Evolutionary conservation across 768 basidiomycete genomes (phyloP).

Genomic region (Boletus vinaceobasis): DNA sequence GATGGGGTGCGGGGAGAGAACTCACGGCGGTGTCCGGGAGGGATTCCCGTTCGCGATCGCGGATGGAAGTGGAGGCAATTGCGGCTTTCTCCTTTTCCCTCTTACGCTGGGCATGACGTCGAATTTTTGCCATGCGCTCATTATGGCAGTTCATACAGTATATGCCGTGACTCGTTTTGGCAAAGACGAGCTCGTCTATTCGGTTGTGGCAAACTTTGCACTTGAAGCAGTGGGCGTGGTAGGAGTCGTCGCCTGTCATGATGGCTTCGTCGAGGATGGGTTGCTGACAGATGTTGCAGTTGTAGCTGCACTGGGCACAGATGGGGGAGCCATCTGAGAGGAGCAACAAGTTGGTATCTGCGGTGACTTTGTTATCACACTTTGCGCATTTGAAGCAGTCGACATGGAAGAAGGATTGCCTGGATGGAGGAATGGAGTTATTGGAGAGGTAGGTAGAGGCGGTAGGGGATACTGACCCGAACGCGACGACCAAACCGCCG

Average conservation of each 20-base stretch:
- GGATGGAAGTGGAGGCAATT: slow-evolving; percentile 22
- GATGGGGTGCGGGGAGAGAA: neutral
- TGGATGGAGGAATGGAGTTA: slow-evolving; percentile 30
- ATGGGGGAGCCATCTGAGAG: slow-evolving; percentile 98
- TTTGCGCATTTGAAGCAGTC: slow-evolving; percentile 98
- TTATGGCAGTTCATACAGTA: slow-evolving; percentile 99
- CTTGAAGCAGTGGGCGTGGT: slow-evolving; percentile 98
- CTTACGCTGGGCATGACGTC: slow-evolving; percentile 88
- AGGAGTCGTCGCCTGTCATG: slow-evolving; percentile 98
- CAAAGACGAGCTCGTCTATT: slow-evolving; percentile 97
- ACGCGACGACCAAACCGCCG: slow-evolving; percentile 89
- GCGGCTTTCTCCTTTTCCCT: slow-evolving; percentile 57
- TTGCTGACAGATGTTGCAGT: slow-evolving; percentile 90
- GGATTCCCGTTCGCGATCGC: slow-evolving; percentile 24
- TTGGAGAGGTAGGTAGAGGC: neutral
- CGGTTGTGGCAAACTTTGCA: slow-evolving; percentile 92
- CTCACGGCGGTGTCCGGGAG: slow-evolving; percentile 44
- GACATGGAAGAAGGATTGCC: slow-evolving; percentile 92
- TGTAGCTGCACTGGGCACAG: slow-evolving; percentile 89
- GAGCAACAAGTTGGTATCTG: slow-evolving; percentile 95
- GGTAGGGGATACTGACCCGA: slow-evolving; percentile 67
- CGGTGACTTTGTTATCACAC: slow-evolving; percentile 87
- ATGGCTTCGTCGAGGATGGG: slow-evolving; percentile 98
- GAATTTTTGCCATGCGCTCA: slow-evolving; percentile 90
- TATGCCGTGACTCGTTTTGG: slow-evolving; percentile 96